These are phyloP conservation scores for Novymonas esmeraldas DNA, from an alignment of 208 protist species.

Conservation along the genomic window DNA sequence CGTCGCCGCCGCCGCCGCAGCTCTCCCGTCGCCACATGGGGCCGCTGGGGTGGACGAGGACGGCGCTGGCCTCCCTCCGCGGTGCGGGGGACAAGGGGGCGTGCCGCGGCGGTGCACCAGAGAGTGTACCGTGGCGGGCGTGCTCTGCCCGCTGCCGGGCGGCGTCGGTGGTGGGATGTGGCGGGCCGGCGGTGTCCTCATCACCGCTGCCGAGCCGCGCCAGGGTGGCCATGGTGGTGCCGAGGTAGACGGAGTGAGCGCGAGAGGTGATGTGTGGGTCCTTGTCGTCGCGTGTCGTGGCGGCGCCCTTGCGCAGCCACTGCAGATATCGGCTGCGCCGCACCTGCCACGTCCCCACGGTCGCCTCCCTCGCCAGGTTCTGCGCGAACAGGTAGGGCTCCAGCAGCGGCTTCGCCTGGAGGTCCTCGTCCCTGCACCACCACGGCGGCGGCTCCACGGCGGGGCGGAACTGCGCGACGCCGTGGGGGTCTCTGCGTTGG, in stretches of 20 bases:
- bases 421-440: no score
- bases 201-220: neutral
- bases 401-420: conserved; percentile 15
- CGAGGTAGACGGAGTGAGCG: neutral
- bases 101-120: neutral
- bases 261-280: no score
- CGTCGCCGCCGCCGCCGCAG: neutral
- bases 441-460: neutral
- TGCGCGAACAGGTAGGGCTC: conserved; percentile 22
- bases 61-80: neutral
- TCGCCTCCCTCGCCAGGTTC: conserved; percentile 7
- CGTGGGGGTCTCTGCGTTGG: neutral
- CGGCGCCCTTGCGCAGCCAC: conserved; percentile 22
- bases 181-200: neutral
- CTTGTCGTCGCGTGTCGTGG: neutral
- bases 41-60: neutral
- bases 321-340: conserved; percentile 24
- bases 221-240: neutral
- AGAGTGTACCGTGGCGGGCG: neutral
- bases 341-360: conserved; percentile 23
- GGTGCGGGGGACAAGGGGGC: neutral
- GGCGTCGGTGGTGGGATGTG: neutral
- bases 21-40: neutral
- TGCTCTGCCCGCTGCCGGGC: neutral
- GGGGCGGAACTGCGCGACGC: conserved; percentile 18